Percentiles rank a stretch among this genome's conserved stretches.
phyloP scores from a whole-genome alignment of 2,329 filamentous ascomycete genomes.

The Beauveria sp. region DNA sequence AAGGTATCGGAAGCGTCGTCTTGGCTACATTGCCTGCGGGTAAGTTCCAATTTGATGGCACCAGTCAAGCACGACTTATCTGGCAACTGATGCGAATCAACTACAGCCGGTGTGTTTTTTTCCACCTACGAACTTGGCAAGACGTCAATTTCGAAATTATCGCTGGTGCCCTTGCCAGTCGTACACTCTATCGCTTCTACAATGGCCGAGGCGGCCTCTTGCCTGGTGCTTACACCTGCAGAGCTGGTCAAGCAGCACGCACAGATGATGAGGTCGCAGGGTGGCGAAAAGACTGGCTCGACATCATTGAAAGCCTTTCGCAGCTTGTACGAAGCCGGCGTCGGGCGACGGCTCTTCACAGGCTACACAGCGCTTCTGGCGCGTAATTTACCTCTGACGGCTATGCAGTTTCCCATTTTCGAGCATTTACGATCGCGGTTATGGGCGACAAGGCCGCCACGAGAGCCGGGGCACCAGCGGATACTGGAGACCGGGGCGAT shows the following conservation, averaged over 20 bases:
- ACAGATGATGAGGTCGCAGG: slow-evolving; percentile 57
- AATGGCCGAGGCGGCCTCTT: slow-evolving; percentile 74
- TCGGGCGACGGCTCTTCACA: slow-evolving; percentile 50
- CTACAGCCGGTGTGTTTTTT: slow-evolving; percentile 73
- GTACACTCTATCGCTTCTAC: slow-evolving; percentile 69
- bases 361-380: slow-evolving; percentile 78
- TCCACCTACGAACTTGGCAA: slow-evolving; percentile 81
- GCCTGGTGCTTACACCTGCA: slow-evolving; percentile 77
- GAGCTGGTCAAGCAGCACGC: slow-evolving; percentile 93
- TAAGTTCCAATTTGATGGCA: slow-evolving; percentile 26
- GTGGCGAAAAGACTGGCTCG: slow-evolving; percentile 17
- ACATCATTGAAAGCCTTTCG: slow-evolving; percentile 43
- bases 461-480: slow-evolving; percentile 16
- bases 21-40: slow-evolving; percentile 83
- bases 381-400: slow-evolving; percentile 80
- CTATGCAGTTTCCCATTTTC: slow-evolving; percentile 81
- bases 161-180: slow-evolving; percentile 56
- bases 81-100: not conserved
- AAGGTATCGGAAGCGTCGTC: slow-evolving; percentile 79
- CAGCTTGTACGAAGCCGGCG: slow-evolving; percentile 43
- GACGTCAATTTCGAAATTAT: slow-evolving; percentile 44
- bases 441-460: slow-evolving; percentile 27
- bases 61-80: not conserved
- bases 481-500: slow-evolving; percentile 61
- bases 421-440: slow-evolving; percentile 58